Percentiles rank a stretch among this genome's conserved stretches.
These are phyloP conservation scores for Liquidambar formosana DNA, from an alignment of 164 flowering plant genomes.

Conservation along the genomic window DNA sequence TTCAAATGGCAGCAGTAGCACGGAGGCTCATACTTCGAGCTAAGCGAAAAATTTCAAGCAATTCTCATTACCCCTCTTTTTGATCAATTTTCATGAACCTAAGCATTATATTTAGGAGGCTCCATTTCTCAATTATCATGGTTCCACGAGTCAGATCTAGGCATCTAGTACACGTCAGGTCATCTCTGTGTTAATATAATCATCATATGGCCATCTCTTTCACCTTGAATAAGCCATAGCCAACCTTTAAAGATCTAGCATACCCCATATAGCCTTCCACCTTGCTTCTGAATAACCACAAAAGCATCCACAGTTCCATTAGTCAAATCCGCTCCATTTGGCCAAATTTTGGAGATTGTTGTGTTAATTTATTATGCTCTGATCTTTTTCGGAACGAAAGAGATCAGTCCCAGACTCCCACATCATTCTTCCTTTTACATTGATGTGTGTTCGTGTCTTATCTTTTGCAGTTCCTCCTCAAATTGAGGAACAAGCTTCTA, in stretches of 20 bases:
- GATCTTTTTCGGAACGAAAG: constrained; percentile 25
- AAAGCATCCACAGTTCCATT: constrained; percentile 17
- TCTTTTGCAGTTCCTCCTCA: constrained; percentile 7
- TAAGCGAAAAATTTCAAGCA: constrained; percentile 21
- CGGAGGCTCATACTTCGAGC: constrained; percentile 37
- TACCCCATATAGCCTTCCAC: constrained; percentile 29
- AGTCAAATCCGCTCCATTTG: constrained; percentile 15
- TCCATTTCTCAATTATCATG: constrained; percentile 19
- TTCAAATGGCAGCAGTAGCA: constrained; percentile 33
- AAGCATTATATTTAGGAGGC: constrained; percentile 21
- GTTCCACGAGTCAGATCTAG: constrained; percentile 30
- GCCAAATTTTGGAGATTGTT: constrained; percentile 25
- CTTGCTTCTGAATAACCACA: constrained; percentile 34
- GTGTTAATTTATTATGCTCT: constrained; percentile 26
- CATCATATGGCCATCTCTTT: constrained; percentile 22
- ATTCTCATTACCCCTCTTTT: constrained; percentile 13
- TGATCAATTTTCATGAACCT: constrained; percentile 12
- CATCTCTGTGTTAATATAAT: constrained; percentile 37
- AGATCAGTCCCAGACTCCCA: constrained; percentile 23
- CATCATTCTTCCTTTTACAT: constrained; percentile 16
- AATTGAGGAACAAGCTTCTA: constrained; percentile 34
- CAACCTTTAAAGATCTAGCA: constrained; percentile 29
- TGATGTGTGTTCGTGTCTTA: constrained; percentile 10
- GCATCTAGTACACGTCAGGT: constrained; percentile 16
- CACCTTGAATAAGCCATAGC: constrained; percentile 52